Base-by-base conservation (phyloP, 805 yeast genomes). In the Peterozyma xylosa region DNA sequence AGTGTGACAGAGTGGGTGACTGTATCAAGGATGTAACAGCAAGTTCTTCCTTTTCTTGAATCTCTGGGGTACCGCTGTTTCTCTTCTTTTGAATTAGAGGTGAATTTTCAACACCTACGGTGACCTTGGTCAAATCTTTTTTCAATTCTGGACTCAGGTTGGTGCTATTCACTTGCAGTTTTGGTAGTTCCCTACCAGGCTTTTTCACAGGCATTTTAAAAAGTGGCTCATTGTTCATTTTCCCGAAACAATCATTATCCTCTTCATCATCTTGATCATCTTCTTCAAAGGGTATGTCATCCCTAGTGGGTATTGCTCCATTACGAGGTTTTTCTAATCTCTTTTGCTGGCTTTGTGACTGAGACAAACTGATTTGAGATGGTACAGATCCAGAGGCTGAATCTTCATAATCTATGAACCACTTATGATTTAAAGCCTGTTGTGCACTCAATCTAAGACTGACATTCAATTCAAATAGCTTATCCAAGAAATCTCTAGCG, bases 381-480 rank as follows among this genome's bases (percentile, higher is more conserved):
- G 41, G 62, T 36, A 64, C 54, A 38, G 54, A 53, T 44, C 54
- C 42, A n/a, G 53, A 38, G 34, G 52, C 32, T 37, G 57, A 48
- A 29, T 58, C 69, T 15, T 50, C 47, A 21, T 21, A 38, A 36
- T 41, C 54, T 30, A 48, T 59, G n/a, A 91, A 67, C 99, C 99
- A 93, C 3, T 83, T 82, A 58, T 88, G 95, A 15, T 67, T 58
- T 38, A 91, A 67, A 0, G 97, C 97, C 44, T 75, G 77, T 6
- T 67, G 67, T 0, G 98, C 96, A 15, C 82, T 78, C 15, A 86
- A 72, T 48, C 99, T 71, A 35, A 73, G 59, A 33, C 71, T 63
- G 1, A 96, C 96, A 56, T 89, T 83, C 2, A 85, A 88, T 55
- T 83, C 85, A 13, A 93, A 68, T 46, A 95, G 66, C 16, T 79